These are phyloP conservation scores for Porphyridium purpureum DNA, from an alignment of 23 red algal genomes.

Conservation along the genomic window DNA sequence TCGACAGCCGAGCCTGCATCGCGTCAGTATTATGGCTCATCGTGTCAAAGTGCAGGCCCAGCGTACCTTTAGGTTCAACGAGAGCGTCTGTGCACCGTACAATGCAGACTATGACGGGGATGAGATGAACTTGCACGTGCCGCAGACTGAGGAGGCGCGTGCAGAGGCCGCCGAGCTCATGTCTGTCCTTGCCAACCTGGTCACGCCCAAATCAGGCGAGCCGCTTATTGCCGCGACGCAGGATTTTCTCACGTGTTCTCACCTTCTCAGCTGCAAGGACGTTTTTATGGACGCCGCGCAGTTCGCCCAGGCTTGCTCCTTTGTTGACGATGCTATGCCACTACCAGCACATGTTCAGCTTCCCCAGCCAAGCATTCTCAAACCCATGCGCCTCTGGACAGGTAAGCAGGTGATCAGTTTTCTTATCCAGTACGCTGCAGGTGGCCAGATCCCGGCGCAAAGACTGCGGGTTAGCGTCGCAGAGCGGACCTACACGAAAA, in stretches of 20 bases:
- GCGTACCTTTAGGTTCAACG: conserved; percentile 98
- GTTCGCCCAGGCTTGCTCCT: conserved; percentile 24
- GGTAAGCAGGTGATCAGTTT: conserved; percentile 77
- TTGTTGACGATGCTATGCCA: conserved; percentile 44
- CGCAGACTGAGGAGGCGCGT: conserved; percentile 93
- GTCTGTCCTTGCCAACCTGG: conserved; percentile 50
- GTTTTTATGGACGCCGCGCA: conserved; percentile 57
- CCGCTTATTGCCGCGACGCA: conserved; percentile 95
- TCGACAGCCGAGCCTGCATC: conserved; percentile 92
- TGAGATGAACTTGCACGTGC: conserved; percentile 99
- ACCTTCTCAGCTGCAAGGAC: conserved; percentile 52
- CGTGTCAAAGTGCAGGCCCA: conserved; percentile 62
- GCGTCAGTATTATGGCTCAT: conserved; percentile 92
- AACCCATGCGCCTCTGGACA: conserved; percentile 87
- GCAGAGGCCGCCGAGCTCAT: conserved; percentile 76
- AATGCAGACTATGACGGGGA: conserved; percentile 99
- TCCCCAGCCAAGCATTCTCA: conserved; percentile 65
- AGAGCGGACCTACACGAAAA: too few species aligned
- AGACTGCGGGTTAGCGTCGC: too few species aligned
- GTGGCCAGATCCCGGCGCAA: too few species aligned
- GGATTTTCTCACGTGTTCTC: conserved; percentile 85
- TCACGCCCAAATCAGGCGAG: conserved; percentile 83
- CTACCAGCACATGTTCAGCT: conserved; percentile 31
- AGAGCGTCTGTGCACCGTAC: conserved; percentile 87
- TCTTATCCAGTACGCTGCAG: conserved; percentile 43